These are phyloP conservation scores for Fusarium kyushuense DNA, from an alignment of 2,329 filamentous ascomycete genomes.

Conservation along the genomic window DNA sequence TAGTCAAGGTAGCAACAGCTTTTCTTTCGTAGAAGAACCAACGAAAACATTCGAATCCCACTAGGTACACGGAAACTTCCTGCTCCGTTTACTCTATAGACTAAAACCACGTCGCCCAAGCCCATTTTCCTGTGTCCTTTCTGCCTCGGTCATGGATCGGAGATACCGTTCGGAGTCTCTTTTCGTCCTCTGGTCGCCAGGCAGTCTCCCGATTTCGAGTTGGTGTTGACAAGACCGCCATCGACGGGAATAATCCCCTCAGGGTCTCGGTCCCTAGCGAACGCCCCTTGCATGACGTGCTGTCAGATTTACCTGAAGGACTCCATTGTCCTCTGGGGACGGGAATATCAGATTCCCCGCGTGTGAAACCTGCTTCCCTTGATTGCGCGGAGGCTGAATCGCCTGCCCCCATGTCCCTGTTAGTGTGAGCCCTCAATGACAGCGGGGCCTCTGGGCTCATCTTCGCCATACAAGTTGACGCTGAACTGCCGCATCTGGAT, in stretches of 20 bases:
- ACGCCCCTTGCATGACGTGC: conserved; percentile 38
- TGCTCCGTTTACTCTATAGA: conserved; percentile 39
- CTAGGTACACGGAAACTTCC: conserved; percentile 11
- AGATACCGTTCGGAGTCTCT: conserved; percentile 6
- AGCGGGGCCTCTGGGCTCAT: conserved; percentile 19
- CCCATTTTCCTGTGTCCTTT: conserved; percentile 48
- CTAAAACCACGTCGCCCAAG: conserved; percentile 51
- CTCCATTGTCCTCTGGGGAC: conserved; percentile 2
- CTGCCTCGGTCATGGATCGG: conserved; percentile 31
- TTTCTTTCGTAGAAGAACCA: conserved; percentile 33
- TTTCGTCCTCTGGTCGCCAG: conserved; percentile 22
- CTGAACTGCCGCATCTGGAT: conserved; percentile 19
- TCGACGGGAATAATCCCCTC: conserved; percentile 34
- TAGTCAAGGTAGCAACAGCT: conserved; percentile 42
- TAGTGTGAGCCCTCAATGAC: conserved; percentile 3
- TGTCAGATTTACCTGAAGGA: conserved; percentile 19
- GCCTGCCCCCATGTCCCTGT: conserved; percentile 8
- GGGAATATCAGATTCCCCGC: conserved; percentile 14
- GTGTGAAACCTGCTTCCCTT: conserved; percentile 7
- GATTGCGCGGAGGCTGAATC: not conserved
- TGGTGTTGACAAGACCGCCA: conserved; percentile 30
- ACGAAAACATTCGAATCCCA: conserved; percentile 30
- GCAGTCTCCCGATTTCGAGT: conserved; percentile 22
- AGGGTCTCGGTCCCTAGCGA: conserved; percentile 42
- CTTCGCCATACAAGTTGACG: conserved; percentile 18